A percentile compares a stretch with the other conserved stretches of the same genome.
phyloP scores from a whole-genome alignment of 768 basidiomycete genomes.

The Terana coerulea region DNA sequence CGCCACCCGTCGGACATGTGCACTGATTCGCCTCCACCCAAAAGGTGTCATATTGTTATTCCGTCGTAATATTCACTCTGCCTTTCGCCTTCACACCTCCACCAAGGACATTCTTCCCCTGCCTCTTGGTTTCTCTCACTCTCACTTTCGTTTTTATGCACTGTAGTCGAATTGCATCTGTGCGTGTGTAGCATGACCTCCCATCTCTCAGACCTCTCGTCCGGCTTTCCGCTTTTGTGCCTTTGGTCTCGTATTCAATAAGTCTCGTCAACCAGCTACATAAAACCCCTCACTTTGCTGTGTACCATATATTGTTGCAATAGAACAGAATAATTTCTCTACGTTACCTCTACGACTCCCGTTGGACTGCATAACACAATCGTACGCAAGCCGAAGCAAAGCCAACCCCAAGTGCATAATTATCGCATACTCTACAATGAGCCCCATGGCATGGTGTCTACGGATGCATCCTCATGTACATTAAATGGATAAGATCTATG shows the following conservation, averaged over 20 bases:
- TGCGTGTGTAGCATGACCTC: slow-evolving; percentile 2
- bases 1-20: background rate
- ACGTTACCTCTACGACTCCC: background rate
- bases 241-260: background rate
- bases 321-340: background rate
- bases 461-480: too few species aligned
- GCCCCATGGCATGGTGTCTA: too few species aligned
- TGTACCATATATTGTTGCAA: slow-evolving; percentile 8
- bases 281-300: background rate
- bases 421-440: too few species aligned
- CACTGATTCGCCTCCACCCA: background rate
- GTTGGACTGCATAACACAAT: too few species aligned
- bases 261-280: background rate
- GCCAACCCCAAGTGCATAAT: too few species aligned
- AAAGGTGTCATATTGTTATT: background rate
- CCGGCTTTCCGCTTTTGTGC: background rate
- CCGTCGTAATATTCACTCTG: background rate
- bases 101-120: slow-evolving; percentile 1
- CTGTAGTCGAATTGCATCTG: slow-evolving; percentile 13
- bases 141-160: slow-evolving; percentile 12
- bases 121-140: background rate
- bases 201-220: background rate
- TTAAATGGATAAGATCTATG: too few species aligned
- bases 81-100: background rate
- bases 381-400: too few species aligned